Evolutionary conservation across 805 yeast species (phyloP).

Genomic region (Barnettozyma wickerhamii): DNA sequence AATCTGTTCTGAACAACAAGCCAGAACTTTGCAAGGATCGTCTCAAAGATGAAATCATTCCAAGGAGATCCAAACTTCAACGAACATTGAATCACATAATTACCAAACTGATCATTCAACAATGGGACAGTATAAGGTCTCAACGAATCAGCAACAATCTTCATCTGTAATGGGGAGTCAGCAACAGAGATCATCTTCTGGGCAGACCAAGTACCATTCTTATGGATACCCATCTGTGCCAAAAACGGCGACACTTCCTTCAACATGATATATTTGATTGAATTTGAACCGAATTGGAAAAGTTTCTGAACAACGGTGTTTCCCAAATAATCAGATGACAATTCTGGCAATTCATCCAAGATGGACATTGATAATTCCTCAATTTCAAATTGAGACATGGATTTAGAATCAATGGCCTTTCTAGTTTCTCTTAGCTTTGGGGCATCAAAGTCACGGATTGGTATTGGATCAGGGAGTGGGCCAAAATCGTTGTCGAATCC

Average conservation of each 20-base stretch:
- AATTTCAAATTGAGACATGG: slow-evolving; percentile 53
- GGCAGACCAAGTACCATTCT: slow-evolving; percentile 99
- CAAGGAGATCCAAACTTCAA: slow-evolving; percentile 85
- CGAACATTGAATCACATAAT: slow-evolving; percentile 93
- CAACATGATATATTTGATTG: slow-evolving; percentile 76
- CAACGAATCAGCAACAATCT: slow-evolving; percentile 62
- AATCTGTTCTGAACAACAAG: slow-evolving; percentile 83
- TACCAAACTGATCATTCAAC: slow-evolving; percentile 94
- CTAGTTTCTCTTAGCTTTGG: slow-evolving; percentile 85
- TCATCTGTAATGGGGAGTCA: slow-evolving; percentile 55
- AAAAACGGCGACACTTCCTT: slow-evolving; percentile 71
- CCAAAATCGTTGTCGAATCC: slow-evolving; percentile 57
- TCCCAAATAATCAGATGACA: slow-evolving; percentile 90
- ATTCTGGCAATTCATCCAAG: slow-evolving; percentile 84
- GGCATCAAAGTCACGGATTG: slow-evolving; percentile 75
- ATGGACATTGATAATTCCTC: slow-evolving; percentile 81
- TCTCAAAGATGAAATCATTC: slow-evolving; percentile 85
- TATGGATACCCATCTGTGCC: slow-evolving; percentile 91
- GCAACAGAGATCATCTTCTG: slow-evolving; percentile 87
- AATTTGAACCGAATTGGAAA: slow-evolving; percentile 65
- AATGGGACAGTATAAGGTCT: slow-evolving; percentile 79
- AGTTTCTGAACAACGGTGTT: slow-evolving; percentile 93
- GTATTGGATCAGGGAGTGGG: slow-evolving; percentile 69
- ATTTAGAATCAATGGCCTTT: slow-evolving; percentile 59
- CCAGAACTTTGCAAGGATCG: slow-evolving; percentile 71